Evolutionary conservation across 129 eudicot genomes (phyloP).

Genomic region (Cynara cardunculus): DNA sequence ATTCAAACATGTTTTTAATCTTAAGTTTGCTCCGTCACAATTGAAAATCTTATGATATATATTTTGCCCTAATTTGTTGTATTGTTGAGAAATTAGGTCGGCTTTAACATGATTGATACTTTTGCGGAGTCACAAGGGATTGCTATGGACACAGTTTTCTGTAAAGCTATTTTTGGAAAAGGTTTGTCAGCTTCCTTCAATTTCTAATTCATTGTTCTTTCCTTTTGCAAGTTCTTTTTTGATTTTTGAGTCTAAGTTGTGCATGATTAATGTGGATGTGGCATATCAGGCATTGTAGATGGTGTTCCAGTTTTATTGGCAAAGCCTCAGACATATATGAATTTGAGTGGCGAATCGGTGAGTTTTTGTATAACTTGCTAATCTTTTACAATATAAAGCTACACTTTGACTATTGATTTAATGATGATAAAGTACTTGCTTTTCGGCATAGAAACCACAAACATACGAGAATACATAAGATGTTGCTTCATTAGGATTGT

Average conservation of each 20-base stretch:
- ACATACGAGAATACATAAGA: too few species aligned
- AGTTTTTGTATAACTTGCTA: constrained; percentile 21
- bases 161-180: constrained; percentile 85
- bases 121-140: constrained; percentile 67
- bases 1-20: not conserved
- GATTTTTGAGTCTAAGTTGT: not conserved
- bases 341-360: constrained; percentile 90
- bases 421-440: not conserved
- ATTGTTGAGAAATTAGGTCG: constrained; percentile 39
- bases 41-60: not conserved
- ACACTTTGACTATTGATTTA: not conserved
- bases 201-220: not conserved
- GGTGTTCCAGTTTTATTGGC: constrained; percentile 80
- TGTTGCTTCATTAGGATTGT: too few species aligned
- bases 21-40: not conserved
- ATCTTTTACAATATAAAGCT: not conserved
- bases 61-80: not conserved
- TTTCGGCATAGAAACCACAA: too few species aligned
- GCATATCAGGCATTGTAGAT: constrained; percentile 50
- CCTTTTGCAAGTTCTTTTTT: not conserved
- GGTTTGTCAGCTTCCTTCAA: constrained; percentile 40
- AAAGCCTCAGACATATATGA: constrained; percentile 94
- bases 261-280: constrained; percentile 4
- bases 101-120: constrained; percentile 85
- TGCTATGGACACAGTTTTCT: constrained; percentile 58